These are phyloP conservation scores for Ambrosia trifida DNA, from an alignment of 129 eudicot species.

Conservation along the genomic window DNA sequence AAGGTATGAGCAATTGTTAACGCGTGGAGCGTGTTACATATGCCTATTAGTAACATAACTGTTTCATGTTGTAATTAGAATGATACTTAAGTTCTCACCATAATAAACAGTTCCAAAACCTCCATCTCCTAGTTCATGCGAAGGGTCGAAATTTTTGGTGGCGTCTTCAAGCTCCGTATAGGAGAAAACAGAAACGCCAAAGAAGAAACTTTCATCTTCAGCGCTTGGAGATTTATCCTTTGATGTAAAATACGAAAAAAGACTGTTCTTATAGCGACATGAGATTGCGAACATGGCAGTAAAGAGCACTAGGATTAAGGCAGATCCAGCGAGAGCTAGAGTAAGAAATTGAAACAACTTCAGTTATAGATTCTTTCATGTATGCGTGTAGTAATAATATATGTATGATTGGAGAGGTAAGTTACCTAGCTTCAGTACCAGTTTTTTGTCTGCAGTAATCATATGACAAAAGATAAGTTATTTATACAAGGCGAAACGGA, in stretches of 20 bases:
- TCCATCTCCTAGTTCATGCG: slow-evolving; percentile 55
- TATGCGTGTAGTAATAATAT: neutral
- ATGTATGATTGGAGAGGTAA: neutral
- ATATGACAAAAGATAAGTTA: slow-evolving; percentile 2
- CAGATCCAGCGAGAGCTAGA: slow-evolving; percentile 40
- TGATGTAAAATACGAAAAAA: slow-evolving; percentile 15
- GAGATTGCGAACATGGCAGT: slow-evolving; percentile 26
- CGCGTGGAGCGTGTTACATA: neutral
- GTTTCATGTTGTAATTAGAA: neutral
- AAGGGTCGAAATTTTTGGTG: slow-evolving; percentile 46
- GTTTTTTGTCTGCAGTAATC: neutral
- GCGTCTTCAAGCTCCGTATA: slow-evolving; percentile 56
- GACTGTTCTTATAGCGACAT: slow-evolving; percentile 19
- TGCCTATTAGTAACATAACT: neutral
- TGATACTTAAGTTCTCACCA: slow-evolving; percentile 28
- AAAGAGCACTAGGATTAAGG: slow-evolving; percentile 25
- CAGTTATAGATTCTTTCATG: slow-evolving; percentile 14
- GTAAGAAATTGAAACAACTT: slow-evolving; percentile 6
- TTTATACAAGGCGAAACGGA: neutral
- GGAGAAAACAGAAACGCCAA: slow-evolving; percentile 55
- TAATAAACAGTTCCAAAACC: slow-evolving; percentile 68
- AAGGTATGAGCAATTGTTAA: neutral
- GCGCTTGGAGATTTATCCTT: slow-evolving; percentile 29
- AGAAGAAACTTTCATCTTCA: slow-evolving; percentile 35
- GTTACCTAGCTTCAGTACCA: neutral